Evolutionary conservation across 495 filamentous ascomycete genomes (phyloP), one percentile per base, ranked within the genome.

Genomic region (Neurospora sp.): DNA sequence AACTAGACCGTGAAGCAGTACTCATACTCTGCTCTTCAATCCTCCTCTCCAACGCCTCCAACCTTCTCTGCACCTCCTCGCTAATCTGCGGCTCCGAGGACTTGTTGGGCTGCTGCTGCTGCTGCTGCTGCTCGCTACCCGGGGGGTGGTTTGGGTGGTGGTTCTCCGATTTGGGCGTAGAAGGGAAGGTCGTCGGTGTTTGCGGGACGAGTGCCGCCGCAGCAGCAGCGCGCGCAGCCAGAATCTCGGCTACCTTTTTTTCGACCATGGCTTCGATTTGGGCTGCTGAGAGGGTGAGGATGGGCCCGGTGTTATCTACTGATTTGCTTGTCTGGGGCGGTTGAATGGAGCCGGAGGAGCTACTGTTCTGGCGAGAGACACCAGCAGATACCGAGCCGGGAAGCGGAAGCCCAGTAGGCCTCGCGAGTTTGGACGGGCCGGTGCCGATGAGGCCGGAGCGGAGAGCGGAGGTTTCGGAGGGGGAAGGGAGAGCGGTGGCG

Each of bases 191-290:
- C n/a, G 71, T 10, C 0, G 71, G 42, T 5, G 72, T 69, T 3
- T 69, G 70, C 14, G 77, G 69, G 11, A 27, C 74, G 14, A 78
- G 62, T 6, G 74, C 42, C 1, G 74, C 59, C 16, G 79, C 75
- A 6, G 84, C 82, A n/a, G 88, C 80, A 0, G 86, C 86, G 37
- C 91, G 89, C 10, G 91, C 88, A 2, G 94, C 93, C 1, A 98
- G 83, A 40, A 96, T 92, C 79, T 97, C 94, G 62, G 91, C 90
- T 0, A 99, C 93, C 75, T 97, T 97, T 78, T 90, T 91, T 79
- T 96, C 92, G 8, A 99, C 93, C 81, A 98, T 89, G 62, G 94
- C 93, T 77, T 97, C 94, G 46, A 97, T 94, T 72, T 87, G 89
- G n/a, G 88, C 90, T 37, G 92, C 90, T 5, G 92, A 92, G 5